A percentile compares a stretch with the other conserved stretches of the same genome.
phyloP scores from a whole-genome alignment of 306 rosid genomes.

The Ochetophila trinervis region DNA sequence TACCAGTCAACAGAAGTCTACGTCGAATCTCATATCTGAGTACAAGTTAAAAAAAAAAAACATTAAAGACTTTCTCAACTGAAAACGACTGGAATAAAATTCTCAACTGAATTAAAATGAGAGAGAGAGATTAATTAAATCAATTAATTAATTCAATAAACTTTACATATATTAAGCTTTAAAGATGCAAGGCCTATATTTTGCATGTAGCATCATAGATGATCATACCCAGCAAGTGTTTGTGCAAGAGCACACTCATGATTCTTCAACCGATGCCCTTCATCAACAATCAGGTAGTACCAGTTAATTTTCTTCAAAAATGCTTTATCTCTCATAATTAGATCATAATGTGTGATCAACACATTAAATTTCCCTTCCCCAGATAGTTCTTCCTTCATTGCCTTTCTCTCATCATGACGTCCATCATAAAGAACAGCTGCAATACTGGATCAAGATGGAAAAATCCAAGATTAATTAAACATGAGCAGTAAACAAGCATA shows the following conservation, averaged over 20 bases:
- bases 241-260: constrained; percentile 93
- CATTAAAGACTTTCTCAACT: constrained; percentile 15
- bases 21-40: constrained; percentile 81
- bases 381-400: constrained; percentile 76
- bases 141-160: neutral
- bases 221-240: constrained; percentile 96
- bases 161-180: constrained; percentile 7
- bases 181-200: constrained; percentile 9
- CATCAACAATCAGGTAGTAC: constrained; percentile 94
- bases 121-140: neutral
- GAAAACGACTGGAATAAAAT: neutral
- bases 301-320: constrained; percentile 91
- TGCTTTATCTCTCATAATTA: constrained; percentile 95
- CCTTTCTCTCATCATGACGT: constrained; percentile 88
- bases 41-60: constrained; percentile 17
- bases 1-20: constrained; percentile 94
- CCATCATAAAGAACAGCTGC: constrained; percentile 84
- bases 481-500: neutral
- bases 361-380: constrained; percentile 95
- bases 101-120: neutral
- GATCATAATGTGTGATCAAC: constrained; percentile 92
- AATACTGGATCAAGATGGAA: constrained; percentile 58
- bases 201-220: constrained; percentile 22
- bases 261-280: constrained; percentile 98
- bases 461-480: neutral